These are phyloP conservation scores for Firmiana major DNA, from an alignment of 345 rosid species.

Conservation along the genomic window DNA sequence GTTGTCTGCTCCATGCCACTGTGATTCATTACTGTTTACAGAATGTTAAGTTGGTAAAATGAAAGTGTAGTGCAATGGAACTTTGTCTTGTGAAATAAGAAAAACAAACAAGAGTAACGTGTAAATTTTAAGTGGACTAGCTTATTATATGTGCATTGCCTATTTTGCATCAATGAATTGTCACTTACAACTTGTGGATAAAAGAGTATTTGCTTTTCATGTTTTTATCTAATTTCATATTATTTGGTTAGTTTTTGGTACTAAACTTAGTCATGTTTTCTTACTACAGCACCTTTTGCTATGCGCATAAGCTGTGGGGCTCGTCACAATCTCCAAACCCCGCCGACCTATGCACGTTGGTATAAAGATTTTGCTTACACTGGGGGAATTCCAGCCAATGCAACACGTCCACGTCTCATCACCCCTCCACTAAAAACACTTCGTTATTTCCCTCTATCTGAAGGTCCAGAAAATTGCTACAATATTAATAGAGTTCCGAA, in stretches of 20 bases:
- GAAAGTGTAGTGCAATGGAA: background rate
- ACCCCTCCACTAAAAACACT: conserved; percentile 73
- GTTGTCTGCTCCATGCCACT: background rate
- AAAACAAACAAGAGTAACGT: background rate
- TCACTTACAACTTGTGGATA: background rate
- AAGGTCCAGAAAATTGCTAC: conserved; percentile 91
- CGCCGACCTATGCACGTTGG: conserved; percentile 86
- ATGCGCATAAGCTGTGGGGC: conserved; percentile 96
- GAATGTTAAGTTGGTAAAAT: background rate
- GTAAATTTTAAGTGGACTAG: background rate
- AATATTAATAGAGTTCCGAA: conserved; percentile 56
- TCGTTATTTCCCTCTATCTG: conserved; percentile 85
- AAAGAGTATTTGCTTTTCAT: background rate
- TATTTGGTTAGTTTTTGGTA: background rate
- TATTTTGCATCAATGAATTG: conserved; percentile 1
- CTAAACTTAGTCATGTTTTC: conserved; percentile 11
- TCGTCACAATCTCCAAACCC: conserved; percentile 47
- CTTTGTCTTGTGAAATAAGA: background rate
- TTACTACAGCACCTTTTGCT: conserved; percentile 69
- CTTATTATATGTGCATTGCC: background rate
- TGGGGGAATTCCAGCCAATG: conserved; percentile 77
- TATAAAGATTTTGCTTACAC: conserved; percentile 87
- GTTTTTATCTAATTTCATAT: background rate
- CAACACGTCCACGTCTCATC: conserved; percentile 44
- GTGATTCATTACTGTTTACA: background rate